These are phyloP conservation scores for Emydomyces testavorans DNA, from an alignment of 2,329 filamentous ascomycete species.

Conservation along the genomic window DNA sequence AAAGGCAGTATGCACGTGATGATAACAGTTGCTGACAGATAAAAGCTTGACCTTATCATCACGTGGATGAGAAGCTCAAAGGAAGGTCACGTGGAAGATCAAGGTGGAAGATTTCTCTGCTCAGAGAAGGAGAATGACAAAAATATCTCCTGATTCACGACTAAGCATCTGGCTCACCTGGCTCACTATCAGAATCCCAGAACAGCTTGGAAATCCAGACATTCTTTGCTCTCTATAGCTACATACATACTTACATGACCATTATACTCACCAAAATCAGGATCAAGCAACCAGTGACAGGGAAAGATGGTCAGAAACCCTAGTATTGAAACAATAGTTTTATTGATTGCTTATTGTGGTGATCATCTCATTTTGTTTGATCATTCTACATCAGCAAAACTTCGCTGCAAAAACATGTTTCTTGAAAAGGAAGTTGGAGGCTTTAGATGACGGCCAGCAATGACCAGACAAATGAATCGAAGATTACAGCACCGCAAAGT, in stretches of 20 bases:
- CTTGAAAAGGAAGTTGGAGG: background rate
- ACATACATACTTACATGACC: too few species aligned
- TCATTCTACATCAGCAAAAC: constrained; percentile 10
- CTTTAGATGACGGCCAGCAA: background rate
- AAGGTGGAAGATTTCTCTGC: background rate
- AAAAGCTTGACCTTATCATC: constrained; percentile 1
- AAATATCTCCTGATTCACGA: background rate
- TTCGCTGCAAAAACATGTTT: background rate
- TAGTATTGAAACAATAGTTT: constrained; percentile 8
- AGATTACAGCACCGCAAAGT: background rate
- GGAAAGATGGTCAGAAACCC: background rate
- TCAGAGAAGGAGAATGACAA: background rate
- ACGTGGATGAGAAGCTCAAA: background rate
- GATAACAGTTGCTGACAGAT: constrained; percentile 4
- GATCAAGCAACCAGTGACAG: background rate
- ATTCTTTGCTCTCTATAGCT: too few species aligned
- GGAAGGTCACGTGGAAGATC: background rate
- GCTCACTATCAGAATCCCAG: background rate
- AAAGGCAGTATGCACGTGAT: constrained; percentile 3
- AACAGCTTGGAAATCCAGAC: too few species aligned
- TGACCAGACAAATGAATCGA: background rate
- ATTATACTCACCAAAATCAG: too few species aligned
- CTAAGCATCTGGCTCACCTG: background rate
- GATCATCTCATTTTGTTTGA: constrained; percentile 9
- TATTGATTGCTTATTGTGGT: constrained; percentile 5